Percentiles rank a stretch among this genome's conserved stretches.
These are phyloP conservation scores for Gastrolobium villosum DNA, from an alignment of 306 rosid genomes.

Conservation along the genomic window DNA sequence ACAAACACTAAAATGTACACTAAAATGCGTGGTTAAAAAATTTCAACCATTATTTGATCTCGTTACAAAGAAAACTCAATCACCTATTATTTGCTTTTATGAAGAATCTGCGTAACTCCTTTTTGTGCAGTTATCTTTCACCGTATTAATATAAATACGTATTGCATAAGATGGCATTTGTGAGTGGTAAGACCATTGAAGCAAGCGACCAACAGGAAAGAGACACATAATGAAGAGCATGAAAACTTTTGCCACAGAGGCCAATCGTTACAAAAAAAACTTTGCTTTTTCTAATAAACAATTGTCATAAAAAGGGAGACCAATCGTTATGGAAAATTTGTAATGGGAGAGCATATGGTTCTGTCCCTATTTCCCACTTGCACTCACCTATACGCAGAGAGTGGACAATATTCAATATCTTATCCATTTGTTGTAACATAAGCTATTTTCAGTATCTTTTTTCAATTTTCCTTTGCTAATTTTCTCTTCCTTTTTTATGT, in stretches of 20 bases:
- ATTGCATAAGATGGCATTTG: conserved; percentile 16
- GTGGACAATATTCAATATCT: conserved; percentile 44
- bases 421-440: conserved; percentile 23
- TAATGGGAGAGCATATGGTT: conserved; percentile 58
- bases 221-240: conserved; percentile 48
- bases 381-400: not conserved
- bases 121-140: not conserved
- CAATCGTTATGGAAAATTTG: conserved; percentile 51
- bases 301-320: conserved; percentile 62
- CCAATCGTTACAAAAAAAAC: not conserved
- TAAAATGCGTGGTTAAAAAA: no score
- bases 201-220: conserved; percentile 21
- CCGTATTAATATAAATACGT: conserved; percentile 4
- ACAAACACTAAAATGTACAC: no score
- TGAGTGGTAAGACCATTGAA: conserved; percentile 28
- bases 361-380: conserved; percentile 63
- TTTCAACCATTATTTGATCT: no score
- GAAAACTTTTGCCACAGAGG: conserved; percentile 13
- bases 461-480: not conserved
- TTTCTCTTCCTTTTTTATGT: not conserved
- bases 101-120: conserved; percentile 6
- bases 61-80: no score
- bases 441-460: conserved; percentile 22
- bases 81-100: no score
- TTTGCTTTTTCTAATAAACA: conserved; percentile 51